Conservation (phyloP, 2,329 filamentous ascomycete species). For the Periconia digitata region DNA sequence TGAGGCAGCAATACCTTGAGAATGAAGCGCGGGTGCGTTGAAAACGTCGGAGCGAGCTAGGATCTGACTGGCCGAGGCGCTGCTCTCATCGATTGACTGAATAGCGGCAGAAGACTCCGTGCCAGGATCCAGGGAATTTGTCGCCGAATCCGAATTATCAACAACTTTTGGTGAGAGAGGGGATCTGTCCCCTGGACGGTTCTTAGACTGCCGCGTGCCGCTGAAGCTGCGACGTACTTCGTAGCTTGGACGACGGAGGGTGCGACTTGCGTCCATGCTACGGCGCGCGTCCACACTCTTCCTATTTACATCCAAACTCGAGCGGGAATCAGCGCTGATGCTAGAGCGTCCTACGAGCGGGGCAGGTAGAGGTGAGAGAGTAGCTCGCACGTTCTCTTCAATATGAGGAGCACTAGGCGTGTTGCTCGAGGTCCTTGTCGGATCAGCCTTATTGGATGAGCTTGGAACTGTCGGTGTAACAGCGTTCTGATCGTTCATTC, state of each 20-base stretch:
- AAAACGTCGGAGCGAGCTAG: slow-evolving; percentile 86
- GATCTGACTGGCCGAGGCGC: slow-evolving; percentile 86
- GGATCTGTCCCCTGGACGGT: slow-evolving; percentile 53
- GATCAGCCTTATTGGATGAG: slow-evolving; percentile 12
- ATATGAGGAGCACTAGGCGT: slow-evolving; percentile 30
- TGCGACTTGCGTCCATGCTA: slow-evolving; percentile 52
- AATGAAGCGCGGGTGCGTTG: slow-evolving; percentile 68
- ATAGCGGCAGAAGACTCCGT: slow-evolving; percentile 71
- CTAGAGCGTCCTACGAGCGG: slow-evolving; percentile 37
- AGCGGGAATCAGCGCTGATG: slow-evolving; percentile 48
- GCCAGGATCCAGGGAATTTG: slow-evolving; percentile 72
- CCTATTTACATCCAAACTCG: slow-evolving; percentile 39
- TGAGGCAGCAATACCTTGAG: slow-evolving; percentile 19
- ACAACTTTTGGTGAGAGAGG: slow-evolving; percentile 55
- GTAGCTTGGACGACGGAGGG: slow-evolving; percentile 47
- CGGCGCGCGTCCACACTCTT: slow-evolving; percentile 45
- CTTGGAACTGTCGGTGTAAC: slow-evolving; percentile 15
- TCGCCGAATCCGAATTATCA: slow-evolving; percentile 73
- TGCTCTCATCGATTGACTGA: slow-evolving; percentile 65
- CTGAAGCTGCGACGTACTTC: slow-evolving; percentile 63
- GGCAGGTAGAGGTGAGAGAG: slow-evolving; percentile 45
- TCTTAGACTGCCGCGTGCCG: slow-evolving; percentile 53
- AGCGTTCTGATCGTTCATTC: slow-evolving; percentile 12
- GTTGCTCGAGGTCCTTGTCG: slow-evolving; percentile 17
- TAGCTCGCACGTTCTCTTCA: slow-evolving; percentile 46